Evolutionary conservation across 495 filamentous ascomycete species (phyloP).

Genomic region (Tuber borchii): DNA sequence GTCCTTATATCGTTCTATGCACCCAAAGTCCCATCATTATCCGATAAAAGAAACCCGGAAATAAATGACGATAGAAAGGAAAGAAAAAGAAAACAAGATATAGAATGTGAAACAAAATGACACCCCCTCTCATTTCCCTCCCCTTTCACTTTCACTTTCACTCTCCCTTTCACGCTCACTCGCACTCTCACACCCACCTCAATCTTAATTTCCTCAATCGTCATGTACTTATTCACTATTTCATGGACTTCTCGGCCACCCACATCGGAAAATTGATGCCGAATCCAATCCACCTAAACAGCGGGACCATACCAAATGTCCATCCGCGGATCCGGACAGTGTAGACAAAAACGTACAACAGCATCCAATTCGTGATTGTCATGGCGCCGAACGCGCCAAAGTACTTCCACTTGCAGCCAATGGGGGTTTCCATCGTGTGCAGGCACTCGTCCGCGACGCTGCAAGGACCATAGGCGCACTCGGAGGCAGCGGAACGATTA

Average conservation of each 20-base stretch:
- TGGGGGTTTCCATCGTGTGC: conserved; percentile 58
- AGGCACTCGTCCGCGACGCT: conserved; percentile 61
- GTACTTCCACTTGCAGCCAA: conserved; percentile 67
- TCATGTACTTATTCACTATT: not conserved
- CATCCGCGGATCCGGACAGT: conserved; percentile 43
- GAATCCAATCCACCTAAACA: not conserved
- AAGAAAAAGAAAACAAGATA: too few relatives aligned
- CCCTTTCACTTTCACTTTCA: too few relatives aligned
- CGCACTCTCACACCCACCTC: too few relatives aligned
- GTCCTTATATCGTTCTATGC: too few relatives aligned
- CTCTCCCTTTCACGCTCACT: too few relatives aligned
- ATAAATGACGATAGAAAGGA: too few relatives aligned
- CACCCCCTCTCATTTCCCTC: too few relatives aligned
- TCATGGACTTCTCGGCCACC: not conserved
- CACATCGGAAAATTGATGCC: not conserved
- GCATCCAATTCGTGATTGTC: conserved; percentile 70
- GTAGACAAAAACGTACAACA: conserved; percentile 84
- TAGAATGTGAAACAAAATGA: too few relatives aligned
- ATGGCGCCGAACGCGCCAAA: conserved; percentile 75
- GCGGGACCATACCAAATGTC: conserved; percentile 19
- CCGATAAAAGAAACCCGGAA: too few relatives aligned
- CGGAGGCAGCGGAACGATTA: not conserved
- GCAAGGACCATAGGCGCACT: conserved; percentile 74
- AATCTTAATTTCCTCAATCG: not conserved
- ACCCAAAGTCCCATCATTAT: too few relatives aligned